Conservation (phyloP, 129 eudicot genomes). For the Heracleum sosnowskyi region DNA sequence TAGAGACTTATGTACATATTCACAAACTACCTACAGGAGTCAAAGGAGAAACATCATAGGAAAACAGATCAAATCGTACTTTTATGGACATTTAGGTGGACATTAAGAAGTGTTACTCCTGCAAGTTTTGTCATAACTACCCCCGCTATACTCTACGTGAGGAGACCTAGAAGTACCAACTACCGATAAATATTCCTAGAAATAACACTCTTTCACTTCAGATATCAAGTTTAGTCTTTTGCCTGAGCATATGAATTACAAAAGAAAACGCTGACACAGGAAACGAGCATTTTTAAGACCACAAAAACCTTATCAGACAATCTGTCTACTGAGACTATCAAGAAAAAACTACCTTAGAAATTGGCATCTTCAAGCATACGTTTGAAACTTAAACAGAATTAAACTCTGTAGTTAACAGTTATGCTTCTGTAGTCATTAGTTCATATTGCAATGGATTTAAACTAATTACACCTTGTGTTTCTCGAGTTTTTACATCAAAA, state of each 20-base stretch:
- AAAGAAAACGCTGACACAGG: neutral
- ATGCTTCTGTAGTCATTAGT: no score
- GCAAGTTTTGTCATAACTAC: neutral
- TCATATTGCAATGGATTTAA: no score
- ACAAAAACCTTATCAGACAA: neutral
- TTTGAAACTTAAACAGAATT: no score
- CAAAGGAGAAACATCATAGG: neutral
- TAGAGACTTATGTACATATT: neutral
- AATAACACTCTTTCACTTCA: neutral
- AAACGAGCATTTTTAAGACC: neutral
- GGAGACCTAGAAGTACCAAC: no score
- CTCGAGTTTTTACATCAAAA: no score
- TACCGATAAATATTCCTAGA: no score
- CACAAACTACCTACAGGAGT: neutral
- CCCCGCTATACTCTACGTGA: no score
- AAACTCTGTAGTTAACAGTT: no score
- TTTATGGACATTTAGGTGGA: no score
- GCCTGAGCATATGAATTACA: neutral
- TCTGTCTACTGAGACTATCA: no score
- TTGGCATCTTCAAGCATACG: no score
- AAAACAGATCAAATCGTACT: neutral
- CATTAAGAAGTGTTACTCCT: neutral
- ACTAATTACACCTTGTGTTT: no score
- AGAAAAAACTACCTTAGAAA: slow-evolving; percentile 41
- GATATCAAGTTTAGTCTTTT: neutral